Conservation (phyloP, 176 grass and related monocot genomes). For the Carex myosuroides region DNA sequence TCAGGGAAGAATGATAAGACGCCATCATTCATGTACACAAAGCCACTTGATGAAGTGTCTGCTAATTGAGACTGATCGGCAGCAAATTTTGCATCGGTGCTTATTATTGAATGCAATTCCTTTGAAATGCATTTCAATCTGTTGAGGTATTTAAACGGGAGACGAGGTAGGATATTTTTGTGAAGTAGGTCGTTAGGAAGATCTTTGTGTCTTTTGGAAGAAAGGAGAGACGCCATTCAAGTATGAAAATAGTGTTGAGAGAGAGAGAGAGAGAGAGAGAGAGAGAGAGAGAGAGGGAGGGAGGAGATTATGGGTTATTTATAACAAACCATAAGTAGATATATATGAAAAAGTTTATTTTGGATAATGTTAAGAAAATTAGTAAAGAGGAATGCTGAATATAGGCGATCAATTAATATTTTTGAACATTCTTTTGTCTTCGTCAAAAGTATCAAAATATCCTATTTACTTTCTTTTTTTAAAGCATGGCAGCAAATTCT, state of each 20-base stretch:
- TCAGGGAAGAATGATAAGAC: not conserved
- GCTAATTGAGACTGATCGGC: not conserved
- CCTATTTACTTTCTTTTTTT: too few relatives aligned
- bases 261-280: too few relatives aligned
- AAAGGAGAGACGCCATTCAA: not conserved
- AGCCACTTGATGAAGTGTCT: not conserved
- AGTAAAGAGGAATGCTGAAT: too few relatives aligned
- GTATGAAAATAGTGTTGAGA: not conserved
- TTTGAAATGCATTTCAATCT: not conserved
- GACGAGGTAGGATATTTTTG: not conserved
- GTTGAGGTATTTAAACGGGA: not conserved
- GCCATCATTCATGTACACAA: not conserved
- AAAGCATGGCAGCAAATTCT: too few relatives aligned
- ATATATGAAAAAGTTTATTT: too few relatives aligned
- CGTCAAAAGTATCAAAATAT: too few relatives aligned
- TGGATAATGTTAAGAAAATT: too few relatives aligned
- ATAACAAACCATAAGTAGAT: too few relatives aligned
- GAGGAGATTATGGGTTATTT: not conserved
- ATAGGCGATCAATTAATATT: too few relatives aligned
- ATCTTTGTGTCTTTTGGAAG: not conserved
- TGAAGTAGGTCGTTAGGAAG: not conserved
- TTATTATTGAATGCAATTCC: not conserved
- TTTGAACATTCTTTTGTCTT: too few relatives aligned
- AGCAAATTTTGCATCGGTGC: not conserved
- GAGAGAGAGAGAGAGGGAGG: too few relatives aligned